Evolutionary conservation across 2,329 filamentous ascomycete species (phyloP).

Genomic region (Elsinoe perseae): DNA sequence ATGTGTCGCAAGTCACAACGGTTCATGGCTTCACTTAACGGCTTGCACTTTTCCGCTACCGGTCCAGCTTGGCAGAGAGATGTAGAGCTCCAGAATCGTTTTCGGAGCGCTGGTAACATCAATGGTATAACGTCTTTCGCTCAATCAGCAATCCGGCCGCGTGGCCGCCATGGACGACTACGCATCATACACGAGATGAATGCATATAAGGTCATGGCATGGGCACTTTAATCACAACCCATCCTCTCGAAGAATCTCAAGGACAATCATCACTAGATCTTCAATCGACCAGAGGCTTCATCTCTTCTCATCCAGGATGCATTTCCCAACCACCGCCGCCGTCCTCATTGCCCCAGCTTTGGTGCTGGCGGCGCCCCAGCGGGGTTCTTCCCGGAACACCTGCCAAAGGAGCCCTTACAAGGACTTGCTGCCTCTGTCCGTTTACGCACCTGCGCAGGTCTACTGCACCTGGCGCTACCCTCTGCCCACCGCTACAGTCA

Average conservation of each 20-base stretch:
- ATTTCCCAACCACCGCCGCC: slow-evolving; percentile 4
- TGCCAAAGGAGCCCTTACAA: slow-evolving; percentile 8
- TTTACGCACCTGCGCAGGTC: slow-evolving; percentile 7
- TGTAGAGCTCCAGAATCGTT: slow-evolving; percentile 6
- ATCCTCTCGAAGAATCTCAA: slow-evolving; percentile 9
- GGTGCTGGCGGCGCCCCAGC: background rate
- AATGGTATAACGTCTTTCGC: slow-evolving; percentile 11
- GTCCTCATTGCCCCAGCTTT: slow-evolving; percentile 9
- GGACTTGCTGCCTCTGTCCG: slow-evolving; percentile 7
- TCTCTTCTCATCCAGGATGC: background rate
- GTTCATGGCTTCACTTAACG: background rate
- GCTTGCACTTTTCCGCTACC: background rate
- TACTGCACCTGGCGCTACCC: slow-evolving; percentile 15
- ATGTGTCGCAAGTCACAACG: background rate
- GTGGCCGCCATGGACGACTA: background rate
- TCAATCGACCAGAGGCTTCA: background rate
- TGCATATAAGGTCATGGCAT: background rate
- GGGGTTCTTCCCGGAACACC: background rate
- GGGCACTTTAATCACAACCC: background rate
- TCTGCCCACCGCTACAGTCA: slow-evolving; percentile 3
- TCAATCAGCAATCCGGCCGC: slow-evolving; percentile 11
- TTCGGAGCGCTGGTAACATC: background rate
- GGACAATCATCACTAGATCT: background rate
- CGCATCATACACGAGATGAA: background rate
- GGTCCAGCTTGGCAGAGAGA: background rate